Base-by-base conservation (phyloP, 257 asterid genomes). In the Capsicum pubescens region DNA sequence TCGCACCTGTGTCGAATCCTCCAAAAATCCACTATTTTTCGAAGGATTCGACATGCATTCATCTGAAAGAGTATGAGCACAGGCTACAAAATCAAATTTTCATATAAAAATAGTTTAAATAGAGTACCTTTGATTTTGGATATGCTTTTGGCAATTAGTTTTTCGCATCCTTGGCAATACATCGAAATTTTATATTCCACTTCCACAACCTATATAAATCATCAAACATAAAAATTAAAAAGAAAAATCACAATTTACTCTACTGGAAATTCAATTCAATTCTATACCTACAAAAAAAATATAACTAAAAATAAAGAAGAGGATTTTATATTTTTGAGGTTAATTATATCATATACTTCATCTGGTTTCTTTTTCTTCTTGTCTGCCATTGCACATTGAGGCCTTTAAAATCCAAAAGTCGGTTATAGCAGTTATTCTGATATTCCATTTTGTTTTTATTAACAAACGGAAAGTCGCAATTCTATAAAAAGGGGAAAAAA, bases 121-220 rank as follows among this genome's bases (percentile, higher is more conserved):
- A 58, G 57, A 79, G 81, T 84, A 95, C 99, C 98, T 95, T 92
- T 91, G 84, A 92, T 83, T 84, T 92, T 93, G 86, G 93, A 87
- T 82, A 93, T 88, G 87, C 87, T 88, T 89, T 89, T 90, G 80
- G 91, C 98, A 74, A 96, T 93, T 55, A 82, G 87, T 91, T 93
- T 91, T 88, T 93, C 98, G 79, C 99, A 95, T 68, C 96, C 97
- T 90, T 91, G 91, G 87, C 99, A 94, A 87, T 95, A 92, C 97
- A 94, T 95, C 7, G 97, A 87, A 76, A 94, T 90, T 17, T 42
- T 88, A 87, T 84, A 94, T 84, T 91, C 93, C 79, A 87, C 94
- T 79, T 79, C 91, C 90, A 94, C 90, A 80, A 86, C 91, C 91
- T 89, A 86, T 68, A 32, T 21, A 32, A 21, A 67, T 63, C 7